These are phyloP conservation scores for Nigrospora osmanthi DNA, from an alignment of 2,329 filamentous ascomycete species.

Conservation along the genomic window DNA sequence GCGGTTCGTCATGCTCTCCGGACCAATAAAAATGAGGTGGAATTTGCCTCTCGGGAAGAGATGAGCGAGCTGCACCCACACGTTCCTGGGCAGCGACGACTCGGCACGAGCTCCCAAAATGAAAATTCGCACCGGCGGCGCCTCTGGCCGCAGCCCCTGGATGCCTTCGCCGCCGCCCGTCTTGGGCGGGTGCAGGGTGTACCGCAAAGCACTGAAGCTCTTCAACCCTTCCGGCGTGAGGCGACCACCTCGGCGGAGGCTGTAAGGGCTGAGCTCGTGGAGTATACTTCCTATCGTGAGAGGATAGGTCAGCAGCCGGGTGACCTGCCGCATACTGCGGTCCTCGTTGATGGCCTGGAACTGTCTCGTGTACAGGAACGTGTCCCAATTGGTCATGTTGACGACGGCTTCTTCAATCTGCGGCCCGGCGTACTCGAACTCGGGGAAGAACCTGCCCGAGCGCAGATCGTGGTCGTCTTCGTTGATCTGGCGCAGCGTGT, in stretches of 20 bases:
- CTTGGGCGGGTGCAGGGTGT: slow-evolving; percentile 83
- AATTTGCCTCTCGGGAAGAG: slow-evolving; percentile 90
- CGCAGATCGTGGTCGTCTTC: slow-evolving; percentile 95
- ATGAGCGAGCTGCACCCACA: slow-evolving; percentile 90
- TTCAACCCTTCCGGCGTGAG: slow-evolving; percentile 85
- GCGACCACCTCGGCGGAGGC: slow-evolving; percentile 63
- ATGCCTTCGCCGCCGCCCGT: slow-evolving; percentile 67
- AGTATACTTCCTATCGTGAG: slow-evolving; percentile 85
- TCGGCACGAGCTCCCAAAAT: slow-evolving; percentile 94
- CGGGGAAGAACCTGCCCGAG: slow-evolving; percentile 84
- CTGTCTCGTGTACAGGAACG: slow-evolving; percentile 85
- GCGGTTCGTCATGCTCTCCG: slow-evolving; percentile 91
- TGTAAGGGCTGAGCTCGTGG: slow-evolving; percentile 92
- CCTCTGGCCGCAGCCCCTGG: slow-evolving; percentile 72
- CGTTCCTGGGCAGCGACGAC: slow-evolving; percentile 86
- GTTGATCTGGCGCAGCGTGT: slow-evolving; percentile 85
- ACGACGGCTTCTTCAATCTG: slow-evolving; percentile 89
- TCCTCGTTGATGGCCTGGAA: slow-evolving; percentile 89
- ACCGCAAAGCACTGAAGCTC: slow-evolving; percentile 86
- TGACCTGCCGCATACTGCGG: slow-evolving; percentile 85
- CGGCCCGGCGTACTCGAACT: slow-evolving; percentile 83
- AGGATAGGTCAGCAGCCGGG: slow-evolving; percentile 87
- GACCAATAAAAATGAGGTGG: slow-evolving; percentile 90
- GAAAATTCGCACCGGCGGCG: slow-evolving; percentile 86
- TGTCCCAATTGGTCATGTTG: slow-evolving; percentile 99